Conservation (phyloP, 257 asterid genomes). For the Penstemon davidsonii region DNA sequence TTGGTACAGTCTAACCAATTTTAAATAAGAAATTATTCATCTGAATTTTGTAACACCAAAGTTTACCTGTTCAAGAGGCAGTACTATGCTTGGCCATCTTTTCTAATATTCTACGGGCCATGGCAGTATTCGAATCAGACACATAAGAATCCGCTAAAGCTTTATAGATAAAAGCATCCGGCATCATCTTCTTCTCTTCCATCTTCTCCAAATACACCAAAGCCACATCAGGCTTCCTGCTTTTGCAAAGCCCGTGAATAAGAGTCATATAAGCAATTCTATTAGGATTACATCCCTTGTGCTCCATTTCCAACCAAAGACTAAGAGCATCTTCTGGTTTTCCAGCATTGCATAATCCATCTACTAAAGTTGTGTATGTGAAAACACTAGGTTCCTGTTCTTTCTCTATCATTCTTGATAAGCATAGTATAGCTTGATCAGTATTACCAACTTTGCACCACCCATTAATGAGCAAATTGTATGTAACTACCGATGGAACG, state of each 20-base stretch:
- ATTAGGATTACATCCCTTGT: conserved; percentile 56
- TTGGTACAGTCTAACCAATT: neutral
- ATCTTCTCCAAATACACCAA: conserved; percentile 58
- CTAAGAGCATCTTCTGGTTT: conserved; percentile 64
- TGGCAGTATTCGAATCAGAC: conserved; percentile 39
- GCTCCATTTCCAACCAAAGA: conserved; percentile 67
- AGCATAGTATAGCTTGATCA: conserved; percentile 50
- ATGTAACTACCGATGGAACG: conserved; percentile 81
- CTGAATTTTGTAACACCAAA: neutral
- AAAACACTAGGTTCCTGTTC: conserved; percentile 64
- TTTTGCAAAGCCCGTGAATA: conserved; percentile 86
- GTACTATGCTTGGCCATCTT: conserved; percentile 43
- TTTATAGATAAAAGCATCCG: conserved; percentile 59
- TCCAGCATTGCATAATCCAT: conserved; percentile 73
- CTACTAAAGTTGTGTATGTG: conserved; percentile 78
- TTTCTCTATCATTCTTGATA: conserved; percentile 57
- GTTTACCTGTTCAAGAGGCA: conserved; percentile 22
- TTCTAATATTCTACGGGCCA: conserved; percentile 47
- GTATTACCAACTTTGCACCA: conserved; percentile 72
- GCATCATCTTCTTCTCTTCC: conserved; percentile 66
- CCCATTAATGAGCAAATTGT: conserved; percentile 80
- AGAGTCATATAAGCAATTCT: conserved; percentile 85
- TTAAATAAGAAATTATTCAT: neutral
- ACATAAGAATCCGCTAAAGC: conserved; percentile 57
- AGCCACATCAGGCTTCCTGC: conserved; percentile 59